Conservation (phyloP, 257 asterid genomes). For the Solanum medicagineum region DNA sequence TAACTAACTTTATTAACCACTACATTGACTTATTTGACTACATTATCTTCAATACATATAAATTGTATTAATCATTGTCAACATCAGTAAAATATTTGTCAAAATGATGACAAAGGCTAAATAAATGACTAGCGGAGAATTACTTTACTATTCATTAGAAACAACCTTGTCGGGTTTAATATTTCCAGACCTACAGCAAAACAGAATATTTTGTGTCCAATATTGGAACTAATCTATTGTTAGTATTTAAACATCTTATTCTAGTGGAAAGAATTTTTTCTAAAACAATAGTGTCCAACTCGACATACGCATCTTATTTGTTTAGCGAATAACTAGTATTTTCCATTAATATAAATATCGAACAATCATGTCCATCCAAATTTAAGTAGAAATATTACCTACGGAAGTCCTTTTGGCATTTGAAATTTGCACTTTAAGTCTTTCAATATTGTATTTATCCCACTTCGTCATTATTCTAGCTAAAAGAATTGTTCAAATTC, state of each 20-base stretch:
- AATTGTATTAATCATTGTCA: background rate
- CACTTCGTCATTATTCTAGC: background rate
- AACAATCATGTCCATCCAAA: background rate
- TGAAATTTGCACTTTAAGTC: background rate
- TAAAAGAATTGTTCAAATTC: no score
- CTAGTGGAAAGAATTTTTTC: background rate
- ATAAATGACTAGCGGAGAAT: background rate
- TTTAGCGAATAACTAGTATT: background rate
- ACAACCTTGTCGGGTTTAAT: background rate
- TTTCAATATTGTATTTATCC: background rate
- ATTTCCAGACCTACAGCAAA: background rate
- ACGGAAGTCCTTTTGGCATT: background rate
- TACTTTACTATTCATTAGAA: background rate
- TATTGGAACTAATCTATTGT: background rate
- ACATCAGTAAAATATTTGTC: background rate
- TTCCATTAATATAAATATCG: no score
- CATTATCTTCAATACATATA: no score
- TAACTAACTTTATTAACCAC: no score
- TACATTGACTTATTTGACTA: no score
- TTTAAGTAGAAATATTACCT: background rate
- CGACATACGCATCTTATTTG: background rate
- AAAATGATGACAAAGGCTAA: background rate
- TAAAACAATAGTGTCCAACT: background rate
- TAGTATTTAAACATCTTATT: background rate
- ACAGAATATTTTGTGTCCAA: background rate